Evolutionary conservation across 768 basidiomycete genomes (phyloP).

Genomic region (Glaciozyma antarctica): DNA sequence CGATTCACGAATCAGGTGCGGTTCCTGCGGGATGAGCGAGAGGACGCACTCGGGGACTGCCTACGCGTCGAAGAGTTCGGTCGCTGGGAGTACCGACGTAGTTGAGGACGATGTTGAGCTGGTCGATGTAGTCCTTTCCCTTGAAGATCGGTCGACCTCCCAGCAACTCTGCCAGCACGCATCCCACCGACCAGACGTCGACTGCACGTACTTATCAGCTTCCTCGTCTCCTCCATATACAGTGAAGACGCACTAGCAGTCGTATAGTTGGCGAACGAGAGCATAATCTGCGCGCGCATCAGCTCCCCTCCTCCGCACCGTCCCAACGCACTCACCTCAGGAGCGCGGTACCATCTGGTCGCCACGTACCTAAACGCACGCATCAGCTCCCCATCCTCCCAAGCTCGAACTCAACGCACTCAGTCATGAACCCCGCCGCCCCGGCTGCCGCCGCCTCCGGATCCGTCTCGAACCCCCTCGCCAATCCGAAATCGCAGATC

Average conservation of each 20-base stretch:
- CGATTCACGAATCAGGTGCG: background rate
- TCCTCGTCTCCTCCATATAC: too few species aligned
- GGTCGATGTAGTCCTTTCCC: slow-evolving; percentile 96
- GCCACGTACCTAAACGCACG: slow-evolving; percentile 47
- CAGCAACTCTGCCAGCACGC: slow-evolving; percentile 45
- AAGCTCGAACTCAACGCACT: slow-evolving; percentile 50
- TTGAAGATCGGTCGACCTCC: slow-evolving; percentile 51
- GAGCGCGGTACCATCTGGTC: slow-evolving; percentile 97
- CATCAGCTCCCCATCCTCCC: too few species aligned
- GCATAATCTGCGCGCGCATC: slow-evolving; percentile 58
- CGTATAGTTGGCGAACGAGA: slow-evolving; percentile 47
- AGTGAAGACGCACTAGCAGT: slow-evolving; percentile 39
- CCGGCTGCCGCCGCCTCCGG: slow-evolving; percentile 9
- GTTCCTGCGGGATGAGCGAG: background rate
- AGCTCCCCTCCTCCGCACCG: background rate
- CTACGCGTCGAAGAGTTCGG: slow-evolving; percentile 89
- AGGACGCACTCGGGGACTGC: slow-evolving; percentile 70
- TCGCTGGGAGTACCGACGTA: slow-evolving; percentile 97
- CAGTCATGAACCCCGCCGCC: slow-evolving; percentile 83
- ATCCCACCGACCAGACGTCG: slow-evolving; percentile 46
- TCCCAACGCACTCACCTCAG: slow-evolving; percentile 46
- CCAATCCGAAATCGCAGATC: slow-evolving; percentile 98
- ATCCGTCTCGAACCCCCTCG: slow-evolving; percentile 41
- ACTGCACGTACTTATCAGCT: slow-evolving; percentile 27
- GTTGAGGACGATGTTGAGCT: slow-evolving; percentile 84